Percentiles rank a stretch among this genome's conserved stretches.
phyloP scores from a whole-genome alignment of 2,329 filamentous ascomycete species.

The Fusarium sp. region DNA sequence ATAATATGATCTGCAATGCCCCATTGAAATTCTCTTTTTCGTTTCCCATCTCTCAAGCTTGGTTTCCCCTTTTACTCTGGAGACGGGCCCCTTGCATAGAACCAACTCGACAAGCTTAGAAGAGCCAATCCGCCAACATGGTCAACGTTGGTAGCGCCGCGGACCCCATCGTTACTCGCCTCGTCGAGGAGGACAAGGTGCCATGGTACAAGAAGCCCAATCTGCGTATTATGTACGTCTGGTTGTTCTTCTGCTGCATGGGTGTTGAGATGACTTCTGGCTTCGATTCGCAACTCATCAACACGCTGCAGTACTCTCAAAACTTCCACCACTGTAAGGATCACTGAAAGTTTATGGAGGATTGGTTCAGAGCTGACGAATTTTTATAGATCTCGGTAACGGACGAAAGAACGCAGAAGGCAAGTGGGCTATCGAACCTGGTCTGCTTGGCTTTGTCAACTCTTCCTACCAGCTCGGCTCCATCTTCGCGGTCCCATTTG shows the following conservation, averaged over 20 bases:
- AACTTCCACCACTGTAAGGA: constrained; percentile 49
- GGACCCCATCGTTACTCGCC: constrained; percentile 43
- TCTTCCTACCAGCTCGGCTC: constrained; percentile 65
- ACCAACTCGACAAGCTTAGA: not conserved
- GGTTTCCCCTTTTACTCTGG: not conserved
- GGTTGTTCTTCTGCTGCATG: constrained; percentile 62
- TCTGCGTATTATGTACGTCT: constrained; percentile 58
- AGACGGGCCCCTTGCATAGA: not conserved
- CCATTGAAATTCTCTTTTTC: not conserved
- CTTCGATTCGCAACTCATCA: constrained; percentile 59
- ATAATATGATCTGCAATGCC: constrained; percentile 25
- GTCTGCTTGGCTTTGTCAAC: constrained; percentile 57
- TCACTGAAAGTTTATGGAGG: accelerated
- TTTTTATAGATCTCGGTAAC: constrained; percentile 12
- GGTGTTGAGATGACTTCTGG: constrained; percentile 66
- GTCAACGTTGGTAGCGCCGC: constrained; percentile 31
- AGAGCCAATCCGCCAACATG: constrained; percentile 11
- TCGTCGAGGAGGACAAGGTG: constrained; percentile 43
- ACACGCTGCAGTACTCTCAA: constrained; percentile 51
- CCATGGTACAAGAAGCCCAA: constrained; percentile 65
- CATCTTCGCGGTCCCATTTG: constrained; percentile 61
- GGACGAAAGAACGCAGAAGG: constrained; percentile 28
- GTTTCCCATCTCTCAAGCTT: not conserved
- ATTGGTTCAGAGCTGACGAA: not conserved
- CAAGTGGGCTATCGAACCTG: constrained; percentile 40